These are phyloP conservation scores for Zea luxurians DNA, from an alignment of 176 grass and related monocot genomes.

Conservation along the genomic window DNA sequence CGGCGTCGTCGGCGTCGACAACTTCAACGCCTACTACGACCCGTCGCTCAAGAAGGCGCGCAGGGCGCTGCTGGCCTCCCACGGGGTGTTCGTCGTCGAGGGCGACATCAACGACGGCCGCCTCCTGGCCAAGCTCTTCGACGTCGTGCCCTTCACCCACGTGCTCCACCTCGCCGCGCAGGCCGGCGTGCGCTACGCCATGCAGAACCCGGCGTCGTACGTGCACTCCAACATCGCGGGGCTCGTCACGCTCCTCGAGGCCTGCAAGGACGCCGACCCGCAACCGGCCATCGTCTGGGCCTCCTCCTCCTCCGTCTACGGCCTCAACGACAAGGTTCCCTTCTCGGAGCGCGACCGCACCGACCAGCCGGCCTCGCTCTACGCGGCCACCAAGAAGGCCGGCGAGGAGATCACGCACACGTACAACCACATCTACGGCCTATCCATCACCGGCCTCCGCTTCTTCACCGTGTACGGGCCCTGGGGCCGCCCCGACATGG, in stretches of 20 bases:
- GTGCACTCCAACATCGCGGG: conserved; percentile 90
- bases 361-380: conserved; percentile 77
- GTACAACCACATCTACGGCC: conserved; percentile 95
- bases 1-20: conserved; percentile 83
- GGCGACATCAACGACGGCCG: conserved; percentile 86
- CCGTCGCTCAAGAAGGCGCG: conserved; percentile 77
- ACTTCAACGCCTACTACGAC: conserved; percentile 93
- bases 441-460: conserved; percentile 75
- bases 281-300: conserved; percentile 93
- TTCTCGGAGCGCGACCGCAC: conserved; percentile 80
- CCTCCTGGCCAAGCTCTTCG: conserved; percentile 79
- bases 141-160: conserved; percentile 71
- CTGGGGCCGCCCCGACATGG: conserved; percentile 87
- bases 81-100: conserved; percentile 73
- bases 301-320: conserved; percentile 81
- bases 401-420: conserved; percentile 93
- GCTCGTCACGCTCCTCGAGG: conserved; percentile 75
- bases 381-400: conserved; percentile 95
- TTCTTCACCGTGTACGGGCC: conserved; percentile 95
- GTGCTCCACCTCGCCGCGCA: conserved; percentile 87
- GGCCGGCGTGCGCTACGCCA: conserved; percentile 91
- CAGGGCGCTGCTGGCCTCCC: conserved; percentile 58
- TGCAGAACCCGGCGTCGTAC: conserved; percentile 77
- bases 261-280: conserved; percentile 77
- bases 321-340: conserved; percentile 85